Evolutionary conservation across 164 flowering plant species (phyloP), one percentile per base, ranked within the genome.

Genomic region (Vitis cinerea): DNA sequence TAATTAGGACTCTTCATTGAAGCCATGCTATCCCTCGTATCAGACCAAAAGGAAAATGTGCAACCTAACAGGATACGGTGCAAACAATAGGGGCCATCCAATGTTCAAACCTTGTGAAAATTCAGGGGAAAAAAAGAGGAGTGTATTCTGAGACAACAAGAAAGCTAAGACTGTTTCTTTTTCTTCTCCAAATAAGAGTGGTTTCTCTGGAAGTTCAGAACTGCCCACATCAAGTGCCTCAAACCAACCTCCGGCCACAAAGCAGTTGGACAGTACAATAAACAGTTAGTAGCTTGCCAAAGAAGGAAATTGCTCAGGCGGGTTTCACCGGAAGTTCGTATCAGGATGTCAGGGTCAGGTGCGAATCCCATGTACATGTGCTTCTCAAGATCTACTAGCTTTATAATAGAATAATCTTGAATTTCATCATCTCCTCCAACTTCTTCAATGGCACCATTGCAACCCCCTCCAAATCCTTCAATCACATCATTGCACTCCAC

Each of bases 221-320:
- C 73, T 2, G 81, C 86, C 92, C 92, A 86, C 2, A 88, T 76
- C 68, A 91, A 67, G 52, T 91, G 89, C 83, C 84, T 47, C 3
- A 91, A 73, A 12, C 91, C 84, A 59, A 91, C 75, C 70, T 88
- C 97, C 1, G 95, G 98, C 98, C 98, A 90, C 53, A 93, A 82
- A 8, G 72, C 91, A 12, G 72, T 19, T 0, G 93, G 90, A 64
- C 87, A 79, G 71, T 84, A 84, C 78, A 93, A 79, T 8, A 75
- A 63, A 68, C 83, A 80, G 61, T 50, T 50, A 2, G 81, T 56
- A 59, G 84, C 80, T 75, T 93, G 97, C 98, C 98, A 93, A 2
- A 91, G 79, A 47, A 93, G 87, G 67, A 89, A 93, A 81, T 93
- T 93, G 82, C 98, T 93, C 73, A 93, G 68, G n/a, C 94, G 84